These are phyloP conservation scores for Plasmodium yoelii DNA, from an alignment of 169 alveolate genomes.

Conservation along the genomic window DNA sequence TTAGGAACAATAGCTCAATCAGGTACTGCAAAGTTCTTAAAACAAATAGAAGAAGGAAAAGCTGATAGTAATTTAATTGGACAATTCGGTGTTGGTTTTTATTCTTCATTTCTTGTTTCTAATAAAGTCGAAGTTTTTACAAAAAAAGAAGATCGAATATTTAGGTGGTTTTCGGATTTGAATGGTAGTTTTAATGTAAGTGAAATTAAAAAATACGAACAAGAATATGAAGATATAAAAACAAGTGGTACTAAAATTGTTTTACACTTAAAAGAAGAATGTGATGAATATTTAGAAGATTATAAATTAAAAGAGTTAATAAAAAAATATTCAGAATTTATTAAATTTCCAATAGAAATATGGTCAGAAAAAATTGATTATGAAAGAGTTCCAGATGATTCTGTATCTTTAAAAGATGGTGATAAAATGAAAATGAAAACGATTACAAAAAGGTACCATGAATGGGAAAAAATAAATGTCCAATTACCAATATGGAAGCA, in stretches of 20 bases:
- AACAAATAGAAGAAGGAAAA: slow-evolving; percentile 92
- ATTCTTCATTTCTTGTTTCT: slow-evolving; percentile 98
- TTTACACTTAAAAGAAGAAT: slow-evolving; percentile 96
- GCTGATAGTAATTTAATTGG: slow-evolving; percentile 98
- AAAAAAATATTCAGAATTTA: slow-evolving; percentile 96
- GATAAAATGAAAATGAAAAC: slow-evolving; percentile 86
- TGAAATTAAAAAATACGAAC: slow-evolving; percentile 91
- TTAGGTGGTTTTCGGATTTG: slow-evolving; percentile 97
- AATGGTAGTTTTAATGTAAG: slow-evolving; percentile 95
- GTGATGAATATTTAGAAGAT: slow-evolving; percentile 96
- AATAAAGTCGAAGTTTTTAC: slow-evolving; percentile 97
- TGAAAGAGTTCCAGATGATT: slow-evolving; percentile 90
- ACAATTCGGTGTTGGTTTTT: slow-evolving; percentile 99
- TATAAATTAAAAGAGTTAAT: slow-evolving; percentile 93
- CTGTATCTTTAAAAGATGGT: slow-evolving; percentile 84
- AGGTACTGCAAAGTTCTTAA: slow-evolving; percentile 99
- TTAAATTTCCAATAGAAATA: slow-evolving; percentile 96
- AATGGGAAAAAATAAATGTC: slow-evolving; percentile 95
- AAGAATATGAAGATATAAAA: slow-evolving; percentile 92
- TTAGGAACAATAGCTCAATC: slow-evolving; percentile 99
- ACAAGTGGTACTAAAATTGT: slow-evolving; percentile 97
- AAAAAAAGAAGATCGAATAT: slow-evolving; percentile 95
- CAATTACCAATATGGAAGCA: slow-evolving; percentile 97
- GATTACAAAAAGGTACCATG: slow-evolving; percentile 86
- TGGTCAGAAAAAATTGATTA: slow-evolving; percentile 91